phyloP scores from a whole-genome alignment of 306 rosid species.

The Notholithocarpus densiflorus region DNA sequence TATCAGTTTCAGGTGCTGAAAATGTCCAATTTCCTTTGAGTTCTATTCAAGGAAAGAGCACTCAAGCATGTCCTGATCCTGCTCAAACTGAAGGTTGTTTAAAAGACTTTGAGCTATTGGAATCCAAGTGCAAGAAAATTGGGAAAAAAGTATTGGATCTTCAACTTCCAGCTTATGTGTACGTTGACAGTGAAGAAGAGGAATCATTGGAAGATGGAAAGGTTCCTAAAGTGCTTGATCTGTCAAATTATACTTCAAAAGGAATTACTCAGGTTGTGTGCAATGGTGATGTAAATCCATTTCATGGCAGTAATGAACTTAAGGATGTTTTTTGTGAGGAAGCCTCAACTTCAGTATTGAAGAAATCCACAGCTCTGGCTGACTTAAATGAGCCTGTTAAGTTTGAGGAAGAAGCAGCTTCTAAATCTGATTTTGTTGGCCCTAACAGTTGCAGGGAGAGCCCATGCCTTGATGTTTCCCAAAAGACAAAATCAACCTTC shows the following conservation, averaged over 20 bases:
- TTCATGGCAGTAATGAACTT: constrained; percentile 13
- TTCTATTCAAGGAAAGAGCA: constrained; percentile 37
- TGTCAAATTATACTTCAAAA: constrained; percentile 34
- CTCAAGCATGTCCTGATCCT: constrained; percentile 24
- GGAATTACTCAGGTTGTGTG: constrained; percentile 35
- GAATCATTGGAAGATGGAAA: constrained; percentile 34
- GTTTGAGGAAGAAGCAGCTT: constrained; percentile 27
- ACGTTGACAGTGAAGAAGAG: constrained; percentile 51
- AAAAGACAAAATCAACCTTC: constrained; percentile 16
- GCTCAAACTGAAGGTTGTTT: constrained; percentile 28
- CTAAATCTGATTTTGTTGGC: constrained; percentile 14
- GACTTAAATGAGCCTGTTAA: constrained; percentile 43
- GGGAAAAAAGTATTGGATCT: constrained; percentile 73
- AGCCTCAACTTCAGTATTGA: constrained; percentile 10
- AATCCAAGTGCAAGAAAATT: constrained; percentile 45
- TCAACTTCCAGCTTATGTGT: constrained; percentile 70
- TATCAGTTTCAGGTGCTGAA: constrained; percentile 31
- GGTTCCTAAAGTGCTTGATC: constrained; percentile 26
- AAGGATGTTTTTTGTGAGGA: constrained; percentile 5
- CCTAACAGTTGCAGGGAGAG: constrained; percentile 10
- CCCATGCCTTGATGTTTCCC: constrained; percentile 4
- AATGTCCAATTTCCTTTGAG: constrained; percentile 28
- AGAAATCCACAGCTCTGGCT: constrained; percentile 25
- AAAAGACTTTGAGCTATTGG: constrained; percentile 25
- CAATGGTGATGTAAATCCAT: constrained; percentile 24